These are phyloP conservation scores for Nicotiana sylvestris DNA, from an alignment of 257 asterid genomes.

Conservation along the genomic window DNA sequence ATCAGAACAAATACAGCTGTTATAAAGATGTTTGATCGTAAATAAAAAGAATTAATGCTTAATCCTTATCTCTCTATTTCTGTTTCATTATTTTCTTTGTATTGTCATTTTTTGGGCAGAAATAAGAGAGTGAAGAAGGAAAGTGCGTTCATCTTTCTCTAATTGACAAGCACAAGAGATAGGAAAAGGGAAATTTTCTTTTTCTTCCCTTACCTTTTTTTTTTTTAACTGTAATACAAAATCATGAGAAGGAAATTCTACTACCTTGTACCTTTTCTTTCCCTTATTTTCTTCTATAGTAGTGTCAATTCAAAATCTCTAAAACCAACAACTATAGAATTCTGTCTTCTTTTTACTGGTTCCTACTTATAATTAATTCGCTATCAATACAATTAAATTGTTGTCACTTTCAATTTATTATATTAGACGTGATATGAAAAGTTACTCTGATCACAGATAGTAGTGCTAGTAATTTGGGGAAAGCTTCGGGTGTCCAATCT, in stretches of 20 bases:
- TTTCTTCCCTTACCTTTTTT: background rate
- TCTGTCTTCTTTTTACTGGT: background rate
- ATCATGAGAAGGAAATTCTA: background rate
- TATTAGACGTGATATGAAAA: no score
- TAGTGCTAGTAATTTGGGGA: no score
- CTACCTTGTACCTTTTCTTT: background rate
- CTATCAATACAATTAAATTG: no score
- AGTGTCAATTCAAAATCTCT: background rate
- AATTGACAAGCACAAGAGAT: conserved; percentile 1
- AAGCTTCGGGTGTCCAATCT: no score
- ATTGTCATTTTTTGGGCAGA: background rate
- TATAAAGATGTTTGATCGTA: no score
- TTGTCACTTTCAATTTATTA: no score
- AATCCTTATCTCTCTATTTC: background rate
- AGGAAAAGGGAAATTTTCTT: background rate
- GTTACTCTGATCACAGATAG: no score
- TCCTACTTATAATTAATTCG: no score
- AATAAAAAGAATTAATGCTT: background rate
- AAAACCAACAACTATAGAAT: background rate
- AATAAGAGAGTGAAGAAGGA: background rate
- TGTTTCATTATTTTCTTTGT: background rate
- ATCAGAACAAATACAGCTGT: no score
- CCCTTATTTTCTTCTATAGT: background rate
- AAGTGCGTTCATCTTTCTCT: background rate
- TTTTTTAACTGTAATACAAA: background rate